These are phyloP conservation scores for Phialocephala sp. DNA, from an alignment of 2,329 filamentous ascomycete species.

Conservation along the genomic window DNA sequence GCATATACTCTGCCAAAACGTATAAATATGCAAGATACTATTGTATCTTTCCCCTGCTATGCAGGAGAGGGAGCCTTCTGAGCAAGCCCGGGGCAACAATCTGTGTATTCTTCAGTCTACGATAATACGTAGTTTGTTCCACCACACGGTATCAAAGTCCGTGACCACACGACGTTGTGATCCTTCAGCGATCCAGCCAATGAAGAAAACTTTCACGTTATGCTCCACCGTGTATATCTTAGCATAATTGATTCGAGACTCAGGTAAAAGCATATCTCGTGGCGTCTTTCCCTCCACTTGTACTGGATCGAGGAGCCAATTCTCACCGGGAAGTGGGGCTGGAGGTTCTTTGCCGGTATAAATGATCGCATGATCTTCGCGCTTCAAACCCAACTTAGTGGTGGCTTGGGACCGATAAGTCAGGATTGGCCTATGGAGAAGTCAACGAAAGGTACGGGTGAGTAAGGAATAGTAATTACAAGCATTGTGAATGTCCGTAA, in stretches of 20 bases:
- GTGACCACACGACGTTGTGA: constrained; percentile 7
- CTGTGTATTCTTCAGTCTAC: not conserved
- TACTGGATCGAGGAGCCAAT: constrained; percentile 11
- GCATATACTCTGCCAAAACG: too few species aligned
- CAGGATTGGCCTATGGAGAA: constrained; percentile 26
- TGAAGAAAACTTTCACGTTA: constrained; percentile 36
- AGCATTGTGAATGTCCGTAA: constrained; percentile 23
- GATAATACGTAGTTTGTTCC: not conserved
- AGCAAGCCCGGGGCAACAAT: not conserved
- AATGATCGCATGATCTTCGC: constrained; percentile 25
- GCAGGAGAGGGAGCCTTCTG: too few species aligned
- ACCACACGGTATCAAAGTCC: constrained; percentile 25
- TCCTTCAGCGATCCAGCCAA: constrained; percentile 26
- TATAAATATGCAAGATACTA: too few species aligned
- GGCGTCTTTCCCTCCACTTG: not conserved
- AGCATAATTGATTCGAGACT: constrained; percentile 35
- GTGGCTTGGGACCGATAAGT: constrained; percentile 24
- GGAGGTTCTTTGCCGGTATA: constrained; percentile 16
- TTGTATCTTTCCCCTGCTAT: too few species aligned
- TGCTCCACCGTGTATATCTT: constrained; percentile 39
- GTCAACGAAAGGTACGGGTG: not conserved
- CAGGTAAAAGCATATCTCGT: constrained; percentile 13
- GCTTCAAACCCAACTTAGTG: constrained; percentile 22
- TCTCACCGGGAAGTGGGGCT: not conserved
- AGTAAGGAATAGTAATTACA: constrained; percentile 18